Evolutionary conservation across 1,284 basidiomycete species (phyloP), one percentile per base, ranked within the genome.

Genomic region (Farysia itapuensis): DNA sequence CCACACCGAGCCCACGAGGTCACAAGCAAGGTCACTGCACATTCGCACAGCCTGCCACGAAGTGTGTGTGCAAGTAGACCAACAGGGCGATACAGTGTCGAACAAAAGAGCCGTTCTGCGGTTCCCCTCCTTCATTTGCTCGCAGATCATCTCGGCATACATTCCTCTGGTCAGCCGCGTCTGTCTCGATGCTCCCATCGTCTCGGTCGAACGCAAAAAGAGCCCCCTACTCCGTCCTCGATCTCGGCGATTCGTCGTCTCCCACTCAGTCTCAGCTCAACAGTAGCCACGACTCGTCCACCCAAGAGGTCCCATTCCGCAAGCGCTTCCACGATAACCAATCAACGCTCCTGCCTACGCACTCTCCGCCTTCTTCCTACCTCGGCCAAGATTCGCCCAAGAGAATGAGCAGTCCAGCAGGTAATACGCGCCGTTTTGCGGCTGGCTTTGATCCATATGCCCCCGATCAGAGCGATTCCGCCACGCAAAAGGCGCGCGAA

Each of bases 391-490:
- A 53, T 29, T 53, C 57, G 34, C 46, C 50, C 4, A 16, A 33
- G 12, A 54, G 43, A 9, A 56, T 51, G 51, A 26, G 25, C 25
- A 51, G 48, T 19, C 44, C 58, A 6, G 51, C 43, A 11, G 24
- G 43, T 3, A 52, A 31, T 16, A n/a, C n/a, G n/a, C 47, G 59
- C 13, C 59, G 59, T 25, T 64, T 64, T 29, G 53, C 53, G 1
- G 59, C 59, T 19, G 59, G 59, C 26, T 64, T 64, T 20, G 59
- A 64, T 32, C 59, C 59, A 12, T 58, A 53, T 25, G n/a, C 42
- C 12, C 29, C 45, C 11, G 37, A 42, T 37, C 24, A 33, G 18
- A 39, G 43, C 23, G 47, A 54, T 31, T 54, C 58, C 21, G 51
- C 58, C 4, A 47, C 51, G n/a, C 35, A 45, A 28, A 64, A 64